Conservation (phyloP, 2,329 filamentous ascomycete species). For the Chaetomium olivaceum region DNA sequence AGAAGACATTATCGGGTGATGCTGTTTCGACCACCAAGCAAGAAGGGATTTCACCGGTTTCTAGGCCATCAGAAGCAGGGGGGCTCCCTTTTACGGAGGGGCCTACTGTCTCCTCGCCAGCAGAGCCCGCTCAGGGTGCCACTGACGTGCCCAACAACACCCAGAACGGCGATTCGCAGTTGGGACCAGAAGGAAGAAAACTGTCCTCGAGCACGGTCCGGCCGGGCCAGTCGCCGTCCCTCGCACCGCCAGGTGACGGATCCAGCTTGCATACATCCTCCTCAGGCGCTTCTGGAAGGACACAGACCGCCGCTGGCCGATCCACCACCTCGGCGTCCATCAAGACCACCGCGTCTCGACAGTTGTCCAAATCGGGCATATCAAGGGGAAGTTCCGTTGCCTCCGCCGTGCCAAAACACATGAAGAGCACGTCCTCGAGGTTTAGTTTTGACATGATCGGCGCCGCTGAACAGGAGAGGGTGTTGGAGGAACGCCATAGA, state of each 20-base stretch:
- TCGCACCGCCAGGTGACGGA: slow-evolving; percentile 45
- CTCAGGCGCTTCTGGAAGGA: slow-evolving; percentile 37
- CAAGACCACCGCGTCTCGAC: slow-evolving; percentile 50
- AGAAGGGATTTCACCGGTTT: not conserved
- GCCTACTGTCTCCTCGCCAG: not conserved
- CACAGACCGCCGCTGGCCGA: slow-evolving; percentile 20
- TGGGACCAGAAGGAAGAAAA: not conserved
- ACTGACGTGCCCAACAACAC: not conserved
- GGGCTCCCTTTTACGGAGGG: not conserved
- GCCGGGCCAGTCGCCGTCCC: slow-evolving; percentile 30
- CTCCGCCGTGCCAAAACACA: slow-evolving; percentile 59
- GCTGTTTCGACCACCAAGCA: not conserved
- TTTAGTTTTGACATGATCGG: slow-evolving; percentile 83
- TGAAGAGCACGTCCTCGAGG: slow-evolving; percentile 75
- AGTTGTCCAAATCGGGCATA: slow-evolving; percentile 47
- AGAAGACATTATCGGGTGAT: slow-evolving; percentile 19
- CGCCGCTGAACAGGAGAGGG: slow-evolving; percentile 65
- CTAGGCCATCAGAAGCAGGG: not conserved
- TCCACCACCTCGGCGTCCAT: slow-evolving; percentile 39
- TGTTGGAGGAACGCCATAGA: slow-evolving; percentile 72
- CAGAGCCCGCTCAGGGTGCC: not conserved
- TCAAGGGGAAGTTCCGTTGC: slow-evolving; percentile 47
- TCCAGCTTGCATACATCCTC: slow-evolving; percentile 38
- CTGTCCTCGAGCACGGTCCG: slow-evolving; percentile 5
- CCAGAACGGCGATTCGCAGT: too few relatives aligned